Percentiles rank a stretch among this genome's conserved stretches.
These are phyloP conservation scores for Entonaema liquescens DNA, from an alignment of 495 filamentous ascomycete species.

Conservation along the genomic window DNA sequence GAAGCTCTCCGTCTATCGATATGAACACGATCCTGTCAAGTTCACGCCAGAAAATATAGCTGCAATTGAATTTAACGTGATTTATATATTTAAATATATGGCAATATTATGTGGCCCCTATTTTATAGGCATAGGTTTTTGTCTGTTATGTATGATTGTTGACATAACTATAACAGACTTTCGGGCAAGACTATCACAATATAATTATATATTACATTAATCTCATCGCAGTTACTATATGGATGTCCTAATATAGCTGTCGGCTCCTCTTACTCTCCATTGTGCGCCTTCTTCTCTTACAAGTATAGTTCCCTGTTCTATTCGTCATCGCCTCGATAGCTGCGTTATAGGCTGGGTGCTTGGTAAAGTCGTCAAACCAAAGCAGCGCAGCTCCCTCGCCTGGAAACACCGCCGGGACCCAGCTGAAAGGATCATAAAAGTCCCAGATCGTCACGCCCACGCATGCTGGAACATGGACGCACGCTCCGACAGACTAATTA, in stretches of 20 bases:
- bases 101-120: no score
- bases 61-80: no score
- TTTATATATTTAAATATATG: no score
- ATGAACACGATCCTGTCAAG: no score
- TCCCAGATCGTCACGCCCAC: conserved; percentile 77
- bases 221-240: not conserved
- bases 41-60: no score
- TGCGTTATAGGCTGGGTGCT: conserved; percentile 64
- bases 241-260: not conserved
- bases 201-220: not conserved
- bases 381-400: conserved; percentile 63
- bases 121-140: no score
- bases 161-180: not conserved
- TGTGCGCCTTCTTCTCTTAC: not conserved
- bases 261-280: not conserved
- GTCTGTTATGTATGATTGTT: no score
- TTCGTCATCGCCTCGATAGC: conserved; percentile 18
- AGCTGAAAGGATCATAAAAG: conserved; percentile 62
- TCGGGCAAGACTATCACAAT: not conserved
- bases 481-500: conserved; percentile 50
- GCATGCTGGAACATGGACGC: conserved; percentile 65
- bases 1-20: no score
- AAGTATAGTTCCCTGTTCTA: not conserved
- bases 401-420: conserved; percentile 65
- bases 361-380: conserved; percentile 62